A percentile compares a stretch with the other conserved stretches of the same genome.
Conservation (phyloP, 2,329 filamentous ascomycete species). For the Ambrosiella cleistominuta region DNA sequence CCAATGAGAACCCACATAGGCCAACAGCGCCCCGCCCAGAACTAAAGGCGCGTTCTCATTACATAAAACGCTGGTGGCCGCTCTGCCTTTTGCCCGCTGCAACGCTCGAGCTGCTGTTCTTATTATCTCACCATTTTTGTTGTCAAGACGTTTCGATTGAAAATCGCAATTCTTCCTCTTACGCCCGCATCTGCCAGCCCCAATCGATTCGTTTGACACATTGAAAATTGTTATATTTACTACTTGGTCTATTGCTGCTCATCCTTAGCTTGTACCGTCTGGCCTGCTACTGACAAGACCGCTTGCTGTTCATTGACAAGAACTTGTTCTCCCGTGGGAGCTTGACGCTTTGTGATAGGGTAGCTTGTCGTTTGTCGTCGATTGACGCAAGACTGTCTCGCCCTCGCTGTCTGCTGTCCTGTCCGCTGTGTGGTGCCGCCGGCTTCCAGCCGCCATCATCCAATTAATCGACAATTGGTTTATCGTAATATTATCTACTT, state of each 20-base stretch:
- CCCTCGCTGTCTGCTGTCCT: not conserved
- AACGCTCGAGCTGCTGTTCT: constrained; percentile 9
- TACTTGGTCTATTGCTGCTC: not conserved
- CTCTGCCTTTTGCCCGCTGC: constrained; percentile 9
- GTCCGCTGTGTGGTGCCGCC: not conserved
- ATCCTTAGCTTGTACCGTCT: not conserved
- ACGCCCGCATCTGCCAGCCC: constrained; percentile 24
- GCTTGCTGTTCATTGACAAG: not conserved
- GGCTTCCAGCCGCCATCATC: not conserved
- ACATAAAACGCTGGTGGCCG: constrained; percentile 14
- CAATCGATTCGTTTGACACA: constrained; percentile 3
- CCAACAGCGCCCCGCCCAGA: not conserved
- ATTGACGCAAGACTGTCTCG: not conserved
- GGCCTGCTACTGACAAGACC: not conserved
- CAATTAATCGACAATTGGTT: not conserved
- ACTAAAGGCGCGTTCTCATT: constrained; percentile 13
- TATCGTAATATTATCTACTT: not conserved
- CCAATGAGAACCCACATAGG: not conserved
- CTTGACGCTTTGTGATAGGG: not conserved
- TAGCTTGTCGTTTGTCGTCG: not conserved
- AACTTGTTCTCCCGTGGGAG: not conserved
- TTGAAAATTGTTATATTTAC: not conserved
- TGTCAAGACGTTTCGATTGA: constrained; percentile 8
- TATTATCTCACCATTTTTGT: constrained; percentile 11
- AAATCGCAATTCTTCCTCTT: constrained; percentile 12